Conservation (phyloP, 352 stramenopile genomes). For the Poterioochromonas sp. region DNA sequence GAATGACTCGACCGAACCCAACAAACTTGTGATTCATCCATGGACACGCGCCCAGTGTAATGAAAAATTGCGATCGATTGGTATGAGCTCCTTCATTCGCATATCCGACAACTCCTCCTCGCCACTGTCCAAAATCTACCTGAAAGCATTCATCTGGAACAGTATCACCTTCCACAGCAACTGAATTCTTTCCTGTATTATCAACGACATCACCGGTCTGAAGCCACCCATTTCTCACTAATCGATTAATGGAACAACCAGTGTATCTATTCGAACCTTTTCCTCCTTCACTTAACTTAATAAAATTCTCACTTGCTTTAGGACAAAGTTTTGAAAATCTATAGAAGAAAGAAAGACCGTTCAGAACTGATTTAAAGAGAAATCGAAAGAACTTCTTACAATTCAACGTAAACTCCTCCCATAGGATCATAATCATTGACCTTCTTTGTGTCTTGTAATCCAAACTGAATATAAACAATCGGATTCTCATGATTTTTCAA, state of each 20-base stretch:
- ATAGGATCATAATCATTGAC: neutral
- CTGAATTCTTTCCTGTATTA: constrained; percentile 20
- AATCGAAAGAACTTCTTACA: neutral
- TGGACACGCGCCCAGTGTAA: constrained; percentile 10
- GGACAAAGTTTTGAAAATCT: constrained; percentile 2
- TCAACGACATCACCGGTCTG: constrained; percentile 32
- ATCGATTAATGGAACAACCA: constrained; percentile 9
- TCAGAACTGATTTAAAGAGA: neutral
- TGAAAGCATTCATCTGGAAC: constrained; percentile 27
- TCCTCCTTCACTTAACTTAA: constrained; percentile 1
- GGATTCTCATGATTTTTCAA: neutral
- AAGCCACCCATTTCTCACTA: constrained; percentile 28
- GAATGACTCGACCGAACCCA: constrained; percentile 30
- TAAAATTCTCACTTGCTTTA: constrained; percentile 24
- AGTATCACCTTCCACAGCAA: neutral
- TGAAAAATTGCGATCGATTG: constrained; percentile 33
- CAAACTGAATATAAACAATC: constrained; percentile 4
- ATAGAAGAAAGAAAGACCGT: neutral
- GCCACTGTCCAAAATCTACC: constrained; percentile 17
- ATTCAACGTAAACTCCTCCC: neutral
- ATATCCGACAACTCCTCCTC: constrained; percentile 27
- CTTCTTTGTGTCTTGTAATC: neutral
- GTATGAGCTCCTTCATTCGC: constrained; percentile 16
- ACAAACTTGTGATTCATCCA: constrained; percentile 34
- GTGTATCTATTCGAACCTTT: neutral